These are phyloP conservation scores for Adiantum capillusveneris DNA, from an alignment of 75 land plant species.

Conservation along the genomic window DNA sequence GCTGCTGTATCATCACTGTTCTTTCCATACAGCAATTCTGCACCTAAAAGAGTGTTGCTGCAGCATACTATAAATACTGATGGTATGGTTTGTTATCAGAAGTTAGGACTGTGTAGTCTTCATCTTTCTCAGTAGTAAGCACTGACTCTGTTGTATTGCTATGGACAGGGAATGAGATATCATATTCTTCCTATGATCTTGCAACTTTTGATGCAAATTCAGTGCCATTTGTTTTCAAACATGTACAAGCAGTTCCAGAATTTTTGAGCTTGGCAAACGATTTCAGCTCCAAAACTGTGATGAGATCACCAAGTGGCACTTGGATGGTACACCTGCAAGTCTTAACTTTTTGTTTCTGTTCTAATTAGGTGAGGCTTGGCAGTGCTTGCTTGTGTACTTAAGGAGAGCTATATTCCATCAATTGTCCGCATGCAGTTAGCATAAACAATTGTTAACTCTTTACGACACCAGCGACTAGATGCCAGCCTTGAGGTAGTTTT, in stretches of 20 bases:
- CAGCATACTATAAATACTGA: constrained; percentile 56
- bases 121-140: neutral
- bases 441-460: no score
- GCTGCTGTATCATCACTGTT: constrained; percentile 70
- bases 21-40: constrained; percentile 72
- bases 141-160: neutral
- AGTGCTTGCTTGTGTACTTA: no score
- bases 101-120: neutral
- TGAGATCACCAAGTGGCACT: constrained; percentile 2
- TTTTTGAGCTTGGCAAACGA: constrained; percentile 7
- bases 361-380: no score
- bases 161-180: constrained; percentile 23
- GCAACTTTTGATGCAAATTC: constrained; percentile 79
- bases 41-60: constrained; percentile 82
- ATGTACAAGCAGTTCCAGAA: constrained; percentile 62
- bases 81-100: constrained; percentile 26
- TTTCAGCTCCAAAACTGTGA: neutral
- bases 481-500: no score
- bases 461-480: no score
- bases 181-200: constrained; percentile 56
- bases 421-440: no score
- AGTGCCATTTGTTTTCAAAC: constrained; percentile 61
- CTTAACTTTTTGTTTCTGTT: no score
- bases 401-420: no score
- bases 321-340: constrained; percentile 11